Evolutionary conservation across 345 rosid species (phyloP).

Genomic region (Abelmoschus esculentus): DNA sequence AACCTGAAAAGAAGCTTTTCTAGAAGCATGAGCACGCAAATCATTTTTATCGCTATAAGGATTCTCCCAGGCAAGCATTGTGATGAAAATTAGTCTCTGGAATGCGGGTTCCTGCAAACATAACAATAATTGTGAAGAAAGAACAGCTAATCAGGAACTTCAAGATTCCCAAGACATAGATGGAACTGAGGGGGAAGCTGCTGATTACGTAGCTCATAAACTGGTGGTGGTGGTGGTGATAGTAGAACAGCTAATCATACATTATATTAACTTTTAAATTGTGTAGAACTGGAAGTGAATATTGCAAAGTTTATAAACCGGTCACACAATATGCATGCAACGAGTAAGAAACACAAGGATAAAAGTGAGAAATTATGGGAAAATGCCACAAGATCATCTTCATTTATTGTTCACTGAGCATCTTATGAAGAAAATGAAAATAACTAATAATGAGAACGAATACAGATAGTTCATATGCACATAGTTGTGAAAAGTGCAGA

Average conservation of each 20-base stretch:
- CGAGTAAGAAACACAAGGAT: background rate
- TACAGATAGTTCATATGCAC: background rate
- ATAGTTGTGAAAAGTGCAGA: constrained; percentile 28
- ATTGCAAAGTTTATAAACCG: background rate
- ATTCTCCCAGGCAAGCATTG: constrained; percentile 93
- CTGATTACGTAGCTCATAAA: background rate
- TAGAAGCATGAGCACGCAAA: constrained; percentile 19
- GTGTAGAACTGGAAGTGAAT: background rate
- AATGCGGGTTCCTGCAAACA: constrained; percentile 75
- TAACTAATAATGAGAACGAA: background rate
- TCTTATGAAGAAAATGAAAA: background rate
- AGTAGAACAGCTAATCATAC: background rate
- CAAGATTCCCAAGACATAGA: background rate
- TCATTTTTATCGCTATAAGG: constrained; percentile 49
- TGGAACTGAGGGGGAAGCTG: background rate
- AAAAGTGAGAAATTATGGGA: background rate
- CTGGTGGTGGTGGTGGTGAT: background rate
- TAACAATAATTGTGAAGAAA: background rate
- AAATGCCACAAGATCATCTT: background rate
- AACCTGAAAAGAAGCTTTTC: constrained; percentile 64
- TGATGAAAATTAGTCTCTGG: constrained; percentile 78
- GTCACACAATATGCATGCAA: background rate
- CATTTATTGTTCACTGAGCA: too few relatives aligned
- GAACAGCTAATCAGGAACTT: background rate
- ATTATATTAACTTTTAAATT: background rate